A percentile compares a stretch with the other conserved stretches of the same genome.
phyloP scores from a whole-genome alignment of 179 eudicot genomes.

The Silene coronaria region DNA sequence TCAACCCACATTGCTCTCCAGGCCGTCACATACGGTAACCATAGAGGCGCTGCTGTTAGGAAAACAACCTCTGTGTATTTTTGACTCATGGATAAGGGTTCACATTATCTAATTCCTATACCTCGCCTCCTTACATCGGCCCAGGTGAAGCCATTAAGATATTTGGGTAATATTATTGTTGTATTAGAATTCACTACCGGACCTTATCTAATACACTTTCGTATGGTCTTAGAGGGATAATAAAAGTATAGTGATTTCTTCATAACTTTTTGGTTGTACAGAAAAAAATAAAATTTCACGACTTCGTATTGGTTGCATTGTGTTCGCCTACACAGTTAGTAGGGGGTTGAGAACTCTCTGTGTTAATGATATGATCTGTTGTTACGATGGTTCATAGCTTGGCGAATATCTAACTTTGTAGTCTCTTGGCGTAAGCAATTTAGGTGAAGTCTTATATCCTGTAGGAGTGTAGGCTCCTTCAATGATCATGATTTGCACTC shows the following conservation, averaged over 20 bases:
- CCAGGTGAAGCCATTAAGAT: too few species aligned
- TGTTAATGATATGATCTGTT: not conserved
- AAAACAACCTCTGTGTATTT: too few species aligned
- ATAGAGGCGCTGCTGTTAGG: too few species aligned
- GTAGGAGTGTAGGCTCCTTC: not conserved
- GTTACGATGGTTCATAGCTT: not conserved
- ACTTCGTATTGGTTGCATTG: not conserved
- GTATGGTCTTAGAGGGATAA: not conserved
- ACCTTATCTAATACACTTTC: not conserved
- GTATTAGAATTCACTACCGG: not conserved
- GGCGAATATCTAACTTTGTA: not conserved
- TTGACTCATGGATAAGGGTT: too few species aligned
- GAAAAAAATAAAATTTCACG: too few species aligned
- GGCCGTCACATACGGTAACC: too few species aligned
- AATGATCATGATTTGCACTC: not conserved
- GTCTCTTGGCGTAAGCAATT: not conserved
- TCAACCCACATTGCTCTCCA: too few species aligned
- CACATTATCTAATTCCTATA: too few species aligned
- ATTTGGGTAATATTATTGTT: too few species aligned
- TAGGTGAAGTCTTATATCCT: not conserved
- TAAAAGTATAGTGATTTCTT: not conserved
- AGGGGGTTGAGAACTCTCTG: not conserved
- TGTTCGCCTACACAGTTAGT: not conserved
- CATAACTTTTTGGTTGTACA: too few species aligned
- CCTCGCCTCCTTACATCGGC: too few species aligned